Evolutionary conservation across 2,329 filamentous ascomycete genomes (phyloP), one percentile per base, ranked within the genome.

Genomic region (Xylaria sp.): DNA sequence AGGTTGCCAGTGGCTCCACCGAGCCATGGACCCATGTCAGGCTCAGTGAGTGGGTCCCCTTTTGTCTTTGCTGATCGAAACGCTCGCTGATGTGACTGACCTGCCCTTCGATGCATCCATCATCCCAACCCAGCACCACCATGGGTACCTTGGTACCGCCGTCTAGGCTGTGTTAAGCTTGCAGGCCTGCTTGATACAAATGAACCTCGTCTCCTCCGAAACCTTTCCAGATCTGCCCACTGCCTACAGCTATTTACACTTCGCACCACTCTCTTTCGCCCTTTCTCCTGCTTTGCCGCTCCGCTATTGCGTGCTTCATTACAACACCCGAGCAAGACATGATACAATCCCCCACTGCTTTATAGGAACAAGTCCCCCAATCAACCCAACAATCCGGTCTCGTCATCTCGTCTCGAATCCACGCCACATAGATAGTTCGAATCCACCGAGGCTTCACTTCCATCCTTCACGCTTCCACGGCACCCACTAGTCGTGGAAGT

Each of bases 131-230:
- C 42, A 58, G 58, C 51, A 50, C 44, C 42, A 13, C 45, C 20
- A 17, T 56, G 45, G 57, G 59, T 65, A 63, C 59, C 56, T 48
- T 29, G 19, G 61, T 63, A 63, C 56, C 53, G 16, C 39, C 50
- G 44, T 51, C 60, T 57, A 63, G 57, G 54, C 61, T 63, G 57
- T 62, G 62, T 57, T 34, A 7, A 34, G 29, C 11, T 26, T 26
- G 24, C 29, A 56, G 57, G 54, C 39, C 53, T 60, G 60, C 64
- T 66, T 66, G 61, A 66, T 67, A 67, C 65, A 68, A 66, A 68
- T 68, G 65, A 66, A 65, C 63, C 61, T 65, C 63, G 39, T 62
- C 60, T 62, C 60, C 64, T 66, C 63, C 64, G 61, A 54, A 55
- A 61, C 52, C 52, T 61, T 61, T 59, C 56, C 44, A 59, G 52